Evolutionary conservation across 768 basidiomycete species (phyloP).

Genomic region (Tulasnella sp.): DNA sequence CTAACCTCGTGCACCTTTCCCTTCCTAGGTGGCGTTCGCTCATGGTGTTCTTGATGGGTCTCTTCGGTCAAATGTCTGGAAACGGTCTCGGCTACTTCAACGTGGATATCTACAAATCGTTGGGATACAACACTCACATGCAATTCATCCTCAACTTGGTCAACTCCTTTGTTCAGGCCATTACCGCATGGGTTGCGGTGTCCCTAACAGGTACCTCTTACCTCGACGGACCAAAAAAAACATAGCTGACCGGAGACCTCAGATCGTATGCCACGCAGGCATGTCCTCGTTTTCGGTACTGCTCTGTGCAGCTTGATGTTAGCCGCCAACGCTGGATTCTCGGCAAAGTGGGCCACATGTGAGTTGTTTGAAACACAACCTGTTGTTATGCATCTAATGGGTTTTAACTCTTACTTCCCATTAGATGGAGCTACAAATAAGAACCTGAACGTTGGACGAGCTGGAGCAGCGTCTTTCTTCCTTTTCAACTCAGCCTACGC

Average conservation of each 20-base stretch:
- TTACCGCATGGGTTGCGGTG: slow-evolving; percentile 23
- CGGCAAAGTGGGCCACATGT: slow-evolving; percentile 17
- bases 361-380: background rate
- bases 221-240: background rate
- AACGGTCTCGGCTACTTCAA: slow-evolving; percentile 29
- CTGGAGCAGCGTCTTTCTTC: slow-evolving; percentile 29
- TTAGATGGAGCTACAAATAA: slow-evolving; percentile 7
- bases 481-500: slow-evolving; percentile 27
- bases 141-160: slow-evolving; percentile 29
- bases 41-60: slow-evolving; percentile 28
- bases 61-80: slow-evolving; percentile 31
- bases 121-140: slow-evolving; percentile 10
- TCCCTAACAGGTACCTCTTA: slow-evolving; percentile 12
- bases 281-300: slow-evolving; percentile 9
- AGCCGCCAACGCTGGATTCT: slow-evolving; percentile 16
- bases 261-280: slow-evolving; percentile 20
- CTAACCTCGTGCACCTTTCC: too few species aligned
- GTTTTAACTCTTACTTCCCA: background rate
- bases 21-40: slow-evolving; percentile 26
- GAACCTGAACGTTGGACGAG: slow-evolving; percentile 25
- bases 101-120: slow-evolving; percentile 26
- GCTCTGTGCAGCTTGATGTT: slow-evolving; percentile 6
- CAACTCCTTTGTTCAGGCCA: slow-evolving; percentile 25
- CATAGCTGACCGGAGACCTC: background rate
- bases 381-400: background rate